Evolutionary conservation across 140 eudicot genomes (phyloP).

Genomic region (Oenanthe javanica): DNA sequence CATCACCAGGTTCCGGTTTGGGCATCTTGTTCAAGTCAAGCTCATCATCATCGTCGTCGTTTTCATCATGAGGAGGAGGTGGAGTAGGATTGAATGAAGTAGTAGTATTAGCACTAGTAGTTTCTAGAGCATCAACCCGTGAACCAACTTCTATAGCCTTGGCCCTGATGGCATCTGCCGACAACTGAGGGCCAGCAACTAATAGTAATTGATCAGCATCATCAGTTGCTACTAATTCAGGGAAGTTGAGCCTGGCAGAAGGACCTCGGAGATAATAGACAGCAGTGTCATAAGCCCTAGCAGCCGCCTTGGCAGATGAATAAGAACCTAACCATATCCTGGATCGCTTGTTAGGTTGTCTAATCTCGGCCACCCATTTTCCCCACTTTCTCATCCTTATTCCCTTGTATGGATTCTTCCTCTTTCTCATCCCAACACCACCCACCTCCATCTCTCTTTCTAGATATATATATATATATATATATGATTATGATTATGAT

Average conservation of each 20-base stretch:
- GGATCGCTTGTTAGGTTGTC: constrained; percentile 82
- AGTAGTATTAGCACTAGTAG: constrained; percentile 13
- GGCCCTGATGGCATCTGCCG: constrained; percentile 53
- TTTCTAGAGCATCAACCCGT: constrained; percentile 58
- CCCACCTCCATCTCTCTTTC: constrained; percentile 17
- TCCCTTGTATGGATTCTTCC: constrained; percentile 51
- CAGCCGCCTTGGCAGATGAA: constrained; percentile 71
- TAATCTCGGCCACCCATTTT: constrained; percentile 83
- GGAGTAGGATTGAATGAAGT: background rate
- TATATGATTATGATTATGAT: background rate
- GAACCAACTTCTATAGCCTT: constrained; percentile 81
- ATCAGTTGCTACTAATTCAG: constrained; percentile 31
- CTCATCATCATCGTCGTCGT: background rate
- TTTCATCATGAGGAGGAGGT: background rate
- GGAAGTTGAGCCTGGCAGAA: constrained; percentile 67
- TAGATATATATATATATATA: background rate
- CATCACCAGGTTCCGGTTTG: constrained; percentile 8
- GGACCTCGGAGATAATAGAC: constrained; percentile 72
- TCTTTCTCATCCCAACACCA: constrained; percentile 27
- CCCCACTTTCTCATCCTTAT: constrained; percentile 94
- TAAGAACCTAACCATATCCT: constrained; percentile 85
- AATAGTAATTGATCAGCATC: constrained; percentile 7
- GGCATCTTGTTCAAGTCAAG: constrained; percentile 11
- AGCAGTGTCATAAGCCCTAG: constrained; percentile 80
- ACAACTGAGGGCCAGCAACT: constrained; percentile 24